Base-by-base conservation (phyloP, 345 rosid species). In the Excoecaria cochinchinensis region DNA sequence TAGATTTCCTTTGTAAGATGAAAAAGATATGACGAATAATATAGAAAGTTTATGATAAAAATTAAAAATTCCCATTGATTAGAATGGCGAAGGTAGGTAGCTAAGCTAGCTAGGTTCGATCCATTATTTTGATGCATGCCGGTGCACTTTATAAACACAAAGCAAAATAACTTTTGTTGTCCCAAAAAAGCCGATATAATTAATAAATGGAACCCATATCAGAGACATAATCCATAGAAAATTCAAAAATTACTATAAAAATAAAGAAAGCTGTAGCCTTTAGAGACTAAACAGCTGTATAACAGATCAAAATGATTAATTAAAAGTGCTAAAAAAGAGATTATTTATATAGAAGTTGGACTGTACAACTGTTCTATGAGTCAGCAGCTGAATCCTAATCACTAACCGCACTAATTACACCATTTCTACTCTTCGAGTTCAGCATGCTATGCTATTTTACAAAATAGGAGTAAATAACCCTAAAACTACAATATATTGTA, bases 341-440 rank as follows among this genome's bases (percentile, higher is more conserved):
- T 40, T 50, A 71, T 69, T 56, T 24, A 61, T 21, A 31, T 31
- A 31, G 31, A 31, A 59, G 8, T 12, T 58, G 59, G 72, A 68
- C 71, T 31, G 68, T 74, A 62, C 82, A 71, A 72, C 68, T 75
- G 48, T 70, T 56, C 22, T 56, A 50, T 66, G 72, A 80, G 60
- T 70, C 73, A 39, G 58, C 70, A 24, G 13, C 4, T 46, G 76
- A 38, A 14, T n/a, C 3, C 19, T 63, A 22, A 38, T 4, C 11
- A 12, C 36, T 67, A n/a, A 22, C 52, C 55, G 39, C 66, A 52
- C 71, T 82, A 67, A 75, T 67, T 75, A 67, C 77, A 22, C 14
- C 17, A 57, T 2, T 63, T 6, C 46, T 11, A n/a, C 53, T 51
- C 42, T 55, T 69, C 3, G 22, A 16, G 31, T 2, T 31, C 31